These are phyloP conservation scores for Phaseolus coccineus DNA, from an alignment of 331 rosid genomes.

Conservation along the genomic window DNA sequence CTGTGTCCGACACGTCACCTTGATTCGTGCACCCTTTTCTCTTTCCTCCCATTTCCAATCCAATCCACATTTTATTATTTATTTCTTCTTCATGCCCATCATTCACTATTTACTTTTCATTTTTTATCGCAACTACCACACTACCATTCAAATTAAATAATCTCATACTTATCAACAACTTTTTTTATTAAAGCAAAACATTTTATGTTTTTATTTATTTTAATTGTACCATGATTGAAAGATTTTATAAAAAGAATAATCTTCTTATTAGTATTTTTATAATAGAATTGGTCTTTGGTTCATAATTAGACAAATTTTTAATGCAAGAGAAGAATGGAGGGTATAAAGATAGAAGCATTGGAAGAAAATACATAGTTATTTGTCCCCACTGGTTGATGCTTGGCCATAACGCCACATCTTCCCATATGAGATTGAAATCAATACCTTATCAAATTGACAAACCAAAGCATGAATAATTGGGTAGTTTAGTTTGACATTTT, in stretches of 20 bases:
- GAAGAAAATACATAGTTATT: conserved; percentile 23
- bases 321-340: no score
- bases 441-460: conserved; percentile 16
- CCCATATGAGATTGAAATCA: conserved; percentile 39
- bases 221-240: no score
- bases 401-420: conserved; percentile 17
- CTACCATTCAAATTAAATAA: background rate
- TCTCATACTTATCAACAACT: background rate
- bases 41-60: background rate
- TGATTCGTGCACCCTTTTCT: background rate
- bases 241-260: no score
- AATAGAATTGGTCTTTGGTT: no score
- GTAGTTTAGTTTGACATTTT: background rate
- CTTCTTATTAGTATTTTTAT: no score
- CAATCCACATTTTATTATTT: background rate
- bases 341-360: background rate
- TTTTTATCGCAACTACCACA: background rate
- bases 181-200: background rate
- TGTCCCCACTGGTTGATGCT: conserved; percentile 30
- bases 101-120: background rate
- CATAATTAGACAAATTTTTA: no score
- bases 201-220: no score
- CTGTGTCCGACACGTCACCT: conserved; percentile 60
- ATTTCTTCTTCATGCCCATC: background rate
- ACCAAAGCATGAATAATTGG: conserved; percentile 1